These are phyloP conservation scores for Geopyxis carbonaria DNA, from an alignment of 495 filamentous ascomycete species.

Conservation along the genomic window DNA sequence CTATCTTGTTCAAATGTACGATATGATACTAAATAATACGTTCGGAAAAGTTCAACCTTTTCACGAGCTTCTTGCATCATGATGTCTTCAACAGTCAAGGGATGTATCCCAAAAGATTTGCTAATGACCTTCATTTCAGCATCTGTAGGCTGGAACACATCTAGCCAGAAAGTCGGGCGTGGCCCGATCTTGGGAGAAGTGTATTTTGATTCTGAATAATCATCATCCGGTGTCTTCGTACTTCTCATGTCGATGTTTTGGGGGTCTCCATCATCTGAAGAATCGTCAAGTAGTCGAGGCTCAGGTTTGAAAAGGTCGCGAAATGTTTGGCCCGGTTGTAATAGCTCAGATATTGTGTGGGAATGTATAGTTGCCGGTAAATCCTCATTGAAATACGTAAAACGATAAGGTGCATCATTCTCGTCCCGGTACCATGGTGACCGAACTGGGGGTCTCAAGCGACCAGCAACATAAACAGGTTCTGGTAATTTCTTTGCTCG, in stretches of 20 bases:
- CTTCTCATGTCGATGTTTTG: not conserved
- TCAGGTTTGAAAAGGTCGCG: constrained; percentile 69
- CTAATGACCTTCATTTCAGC: constrained; percentile 78
- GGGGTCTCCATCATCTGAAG: constrained; percentile 37
- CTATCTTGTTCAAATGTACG: constrained; percentile 77
- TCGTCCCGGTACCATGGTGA: constrained; percentile 67
- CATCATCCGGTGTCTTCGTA: not conserved
- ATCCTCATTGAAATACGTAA: constrained; percentile 97
- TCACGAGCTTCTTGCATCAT: constrained; percentile 83
- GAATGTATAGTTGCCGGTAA: constrained; percentile 87
- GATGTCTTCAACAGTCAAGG: constrained; percentile 87
- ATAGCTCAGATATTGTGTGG: constrained; percentile 79
- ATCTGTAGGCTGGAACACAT: constrained; percentile 76
- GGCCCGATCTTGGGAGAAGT: constrained; percentile 11
- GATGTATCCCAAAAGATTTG: constrained; percentile 83
- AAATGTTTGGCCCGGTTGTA: constrained; percentile 70
- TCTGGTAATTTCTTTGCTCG: constrained; percentile 84
- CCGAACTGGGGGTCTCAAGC: constrained; percentile 61
- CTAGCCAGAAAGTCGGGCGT: constrained; percentile 49
- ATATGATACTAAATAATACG: constrained; percentile 97
- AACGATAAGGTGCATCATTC: constrained; percentile 82
- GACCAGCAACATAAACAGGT: constrained; percentile 75
- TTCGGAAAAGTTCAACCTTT: constrained; percentile 93
- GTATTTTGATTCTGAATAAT: constrained; percentile 2
- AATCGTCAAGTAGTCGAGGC: constrained; percentile 44